phyloP scores from a whole-genome alignment of 148 eudicot species.

The Vaccinium darrowii region DNA sequence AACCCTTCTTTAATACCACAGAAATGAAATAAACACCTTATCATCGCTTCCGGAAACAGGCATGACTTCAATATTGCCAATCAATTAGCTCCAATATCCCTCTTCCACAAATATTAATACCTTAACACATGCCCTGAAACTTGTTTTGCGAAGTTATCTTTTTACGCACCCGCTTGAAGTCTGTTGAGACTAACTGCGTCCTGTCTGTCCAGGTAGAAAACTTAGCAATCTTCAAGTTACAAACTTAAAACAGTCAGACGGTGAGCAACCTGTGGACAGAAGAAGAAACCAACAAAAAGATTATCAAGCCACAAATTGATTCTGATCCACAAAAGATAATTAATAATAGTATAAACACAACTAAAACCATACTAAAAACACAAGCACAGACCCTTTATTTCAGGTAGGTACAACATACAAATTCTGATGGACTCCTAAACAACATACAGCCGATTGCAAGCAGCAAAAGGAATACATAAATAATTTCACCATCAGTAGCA shows the following conservation, averaged over 20 bases:
- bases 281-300: not conserved
- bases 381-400: not conserved
- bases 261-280: not conserved
- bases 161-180: not conserved
- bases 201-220: not conserved
- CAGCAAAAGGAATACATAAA: not conserved
- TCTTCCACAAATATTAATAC: not conserved
- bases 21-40: conserved; percentile 26
- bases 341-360: not conserved
- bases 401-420: not conserved
- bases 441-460: not conserved
- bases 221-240: not conserved
- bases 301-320: conserved; percentile 5
- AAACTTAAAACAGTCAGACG: not conserved
- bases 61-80: conserved; percentile 22
- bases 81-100: not conserved
- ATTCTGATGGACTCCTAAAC: not conserved
- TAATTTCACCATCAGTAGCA: not conserved
- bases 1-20: conserved; percentile 1
- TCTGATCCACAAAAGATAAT: not conserved
- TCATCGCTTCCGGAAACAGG: conserved; percentile 28
- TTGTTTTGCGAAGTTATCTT: not conserved
- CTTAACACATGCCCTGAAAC: not conserved
- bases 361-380: not conserved
- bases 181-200: not conserved